Evolutionary conservation across 2,329 filamentous ascomycete species (phyloP).

Genomic region (Lachnum nothofagi): DNA sequence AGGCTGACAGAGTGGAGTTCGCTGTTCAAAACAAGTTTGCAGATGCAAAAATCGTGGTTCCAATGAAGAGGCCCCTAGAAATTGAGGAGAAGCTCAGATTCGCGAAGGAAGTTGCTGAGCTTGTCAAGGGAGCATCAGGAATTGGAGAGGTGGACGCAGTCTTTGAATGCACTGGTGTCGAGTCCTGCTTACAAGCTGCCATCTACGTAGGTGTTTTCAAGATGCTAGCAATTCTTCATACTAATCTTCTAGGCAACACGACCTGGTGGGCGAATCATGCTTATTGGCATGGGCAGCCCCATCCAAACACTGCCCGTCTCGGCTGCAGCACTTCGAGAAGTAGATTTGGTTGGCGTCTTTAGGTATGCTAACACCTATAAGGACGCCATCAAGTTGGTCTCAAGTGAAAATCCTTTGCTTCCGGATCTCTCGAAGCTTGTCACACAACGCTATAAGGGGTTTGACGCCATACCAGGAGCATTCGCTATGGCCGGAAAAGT

Average conservation of each 20-base stretch:
- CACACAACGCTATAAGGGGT: slow-evolving; percentile 70
- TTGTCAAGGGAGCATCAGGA: slow-evolving; percentile 51
- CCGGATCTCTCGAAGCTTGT: slow-evolving; percentile 76
- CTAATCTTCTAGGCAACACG: slow-evolving; percentile 46
- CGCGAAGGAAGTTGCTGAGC: slow-evolving; percentile 33
- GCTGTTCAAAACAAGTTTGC: slow-evolving; percentile 43
- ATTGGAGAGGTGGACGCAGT: slow-evolving; percentile 58
- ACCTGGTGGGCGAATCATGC: slow-evolving; percentile 65
- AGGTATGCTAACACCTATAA: slow-evolving; percentile 86
- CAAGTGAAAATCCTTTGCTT: slow-evolving; percentile 59
- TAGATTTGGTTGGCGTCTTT: slow-evolving; percentile 72
- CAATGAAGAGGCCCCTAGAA: slow-evolving; percentile 27
- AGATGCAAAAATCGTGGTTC: slow-evolving; percentile 29
- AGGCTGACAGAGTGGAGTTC: slow-evolving; percentile 78
- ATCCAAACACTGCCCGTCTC: slow-evolving; percentile 70
- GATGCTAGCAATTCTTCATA: slow-evolving; percentile 47
- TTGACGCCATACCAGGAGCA: slow-evolving; percentile 81
- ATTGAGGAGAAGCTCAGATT: slow-evolving; percentile 32
- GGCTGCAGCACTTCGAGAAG: slow-evolving; percentile 67
- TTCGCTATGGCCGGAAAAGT: slow-evolving; percentile 78
- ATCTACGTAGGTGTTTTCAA: slow-evolving; percentile 60
- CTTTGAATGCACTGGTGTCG: slow-evolving; percentile 56
- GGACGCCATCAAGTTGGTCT: slow-evolving; percentile 78
- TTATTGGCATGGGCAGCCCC: slow-evolving; percentile 74
- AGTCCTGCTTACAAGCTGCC: slow-evolving; percentile 50